phyloP scores from a whole-genome alignment of 495 filamentous ascomycete genomes.

The Cercophora sp. region DNA sequence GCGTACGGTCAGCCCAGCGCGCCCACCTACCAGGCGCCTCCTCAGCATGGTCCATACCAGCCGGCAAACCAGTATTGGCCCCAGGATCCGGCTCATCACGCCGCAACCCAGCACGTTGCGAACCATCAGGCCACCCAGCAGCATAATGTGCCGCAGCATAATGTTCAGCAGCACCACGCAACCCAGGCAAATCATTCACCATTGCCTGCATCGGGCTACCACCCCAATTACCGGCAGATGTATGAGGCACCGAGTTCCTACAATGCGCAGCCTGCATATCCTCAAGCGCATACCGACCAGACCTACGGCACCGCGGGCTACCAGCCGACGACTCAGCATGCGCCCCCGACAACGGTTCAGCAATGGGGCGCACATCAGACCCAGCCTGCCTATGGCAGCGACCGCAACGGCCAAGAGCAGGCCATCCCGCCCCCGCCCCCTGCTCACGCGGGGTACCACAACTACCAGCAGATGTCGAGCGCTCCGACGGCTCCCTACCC shows the following conservation, averaged over 20 bases:
- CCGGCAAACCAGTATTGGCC: constrained; percentile 23
- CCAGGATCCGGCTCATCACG: constrained; percentile 14
- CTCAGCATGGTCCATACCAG: constrained; percentile 24
- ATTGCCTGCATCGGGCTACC: constrained; percentile 44
- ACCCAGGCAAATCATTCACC: too few relatives aligned
- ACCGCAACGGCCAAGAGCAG: constrained; percentile 34
- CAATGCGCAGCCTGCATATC: constrained; percentile 21
- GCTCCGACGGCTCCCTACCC: constrained; percentile 34
- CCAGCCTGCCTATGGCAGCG: constrained; percentile 43
- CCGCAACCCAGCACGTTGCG: too few relatives aligned
- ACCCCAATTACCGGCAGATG: constrained; percentile 50
- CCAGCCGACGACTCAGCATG: constrained; percentile 14
- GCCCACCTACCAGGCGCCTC: constrained; percentile 18
- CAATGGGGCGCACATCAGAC: constrained; percentile 31
- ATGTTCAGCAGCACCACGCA: too few relatives aligned
- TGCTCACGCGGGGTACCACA: constrained; percentile 23
- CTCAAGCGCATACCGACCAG: constrained; percentile 21
- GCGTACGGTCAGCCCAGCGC: constrained; percentile 21
- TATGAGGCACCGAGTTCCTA: constrained; percentile 30
- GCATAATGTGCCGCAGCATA: too few relatives aligned
- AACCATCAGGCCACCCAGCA: too few relatives aligned
- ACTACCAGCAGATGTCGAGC: too few relatives aligned
- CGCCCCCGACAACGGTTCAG: constrained; percentile 33
- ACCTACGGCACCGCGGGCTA: constrained; percentile 34
- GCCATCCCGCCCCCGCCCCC: too few relatives aligned